These are phyloP conservation scores for Serendipita vermifera DNA, from an alignment of 768 basidiomycete genomes.

Conservation along the genomic window DNA sequence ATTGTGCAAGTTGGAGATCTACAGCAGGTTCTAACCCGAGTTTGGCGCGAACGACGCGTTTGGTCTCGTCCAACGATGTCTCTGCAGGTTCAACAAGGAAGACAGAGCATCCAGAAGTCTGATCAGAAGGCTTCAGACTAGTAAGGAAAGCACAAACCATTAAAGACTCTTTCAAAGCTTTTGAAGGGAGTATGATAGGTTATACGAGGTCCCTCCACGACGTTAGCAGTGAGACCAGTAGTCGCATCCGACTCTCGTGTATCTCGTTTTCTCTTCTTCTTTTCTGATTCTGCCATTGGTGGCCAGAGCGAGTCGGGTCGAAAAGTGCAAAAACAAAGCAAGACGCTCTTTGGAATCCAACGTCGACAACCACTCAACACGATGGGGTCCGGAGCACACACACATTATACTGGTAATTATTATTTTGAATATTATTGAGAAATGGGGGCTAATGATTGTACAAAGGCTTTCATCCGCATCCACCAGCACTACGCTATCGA, in stretches of 20 bases:
- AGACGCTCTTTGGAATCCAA: neutral
- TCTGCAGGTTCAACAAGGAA: constrained; percentile 30
- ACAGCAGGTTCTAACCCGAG: constrained; percentile 34
- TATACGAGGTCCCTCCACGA: constrained; percentile 22
- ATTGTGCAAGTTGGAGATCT: constrained; percentile 33
- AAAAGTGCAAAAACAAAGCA: neutral
- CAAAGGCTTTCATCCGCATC: constrained; percentile 73
- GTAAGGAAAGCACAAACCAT: constrained; percentile 22
- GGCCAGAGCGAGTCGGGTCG: neutral
- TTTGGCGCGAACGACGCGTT: constrained; percentile 47
- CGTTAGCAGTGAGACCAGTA: too few species aligned
- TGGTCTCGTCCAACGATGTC: constrained; percentile 44
- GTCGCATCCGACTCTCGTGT: too few species aligned
- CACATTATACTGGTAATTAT: constrained; percentile 1
- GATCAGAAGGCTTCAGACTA: constrained; percentile 3
- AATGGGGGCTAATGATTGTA: neutral
- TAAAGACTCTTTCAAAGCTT: constrained; percentile 32
- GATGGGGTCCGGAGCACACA: constrained; percentile 1
- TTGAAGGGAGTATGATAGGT: constrained; percentile 29
- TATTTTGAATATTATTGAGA: neutral
- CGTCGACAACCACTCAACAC: neutral
- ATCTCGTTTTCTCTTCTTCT: constrained; percentile 19
- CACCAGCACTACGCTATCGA: constrained; percentile 62
- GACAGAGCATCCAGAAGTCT: constrained; percentile 11
- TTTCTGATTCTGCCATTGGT: constrained; percentile 15